Conservation (phyloP, 2,329 filamentous ascomycete species). For the Colletotrichum noveboracense region DNA sequence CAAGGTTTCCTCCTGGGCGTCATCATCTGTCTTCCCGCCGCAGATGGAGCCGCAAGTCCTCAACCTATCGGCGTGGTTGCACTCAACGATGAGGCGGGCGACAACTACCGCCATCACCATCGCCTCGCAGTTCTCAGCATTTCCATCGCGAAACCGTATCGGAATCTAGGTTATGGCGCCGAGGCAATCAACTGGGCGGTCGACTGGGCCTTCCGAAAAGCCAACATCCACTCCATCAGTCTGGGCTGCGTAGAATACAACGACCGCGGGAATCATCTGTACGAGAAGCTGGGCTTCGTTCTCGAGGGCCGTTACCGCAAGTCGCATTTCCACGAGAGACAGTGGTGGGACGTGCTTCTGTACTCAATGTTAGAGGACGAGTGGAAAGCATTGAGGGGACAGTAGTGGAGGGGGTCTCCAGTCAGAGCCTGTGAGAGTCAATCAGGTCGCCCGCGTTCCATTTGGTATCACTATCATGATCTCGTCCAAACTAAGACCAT, state of each 20-base stretch:
- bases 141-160: constrained; percentile 35
- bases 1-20: neutral
- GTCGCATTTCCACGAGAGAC: constrained; percentile 40
- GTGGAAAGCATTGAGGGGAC: constrained; percentile 28
- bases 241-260: constrained; percentile 48
- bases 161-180: constrained; percentile 47
- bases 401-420: neutral
- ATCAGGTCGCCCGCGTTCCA: neutral
- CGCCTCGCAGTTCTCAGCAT: constrained; percentile 34
- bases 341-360: constrained; percentile 39
- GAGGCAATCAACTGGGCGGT: constrained; percentile 53
- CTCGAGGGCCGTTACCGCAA: constrained; percentile 44
- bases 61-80: neutral
- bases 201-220: constrained; percentile 50
- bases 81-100: neutral
- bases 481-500: neutral
- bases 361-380: constrained; percentile 44
- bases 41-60: neutral
- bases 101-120: neutral
- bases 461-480: neutral
- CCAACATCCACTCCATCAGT: constrained; percentile 47
- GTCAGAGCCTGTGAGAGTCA: neutral
- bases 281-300: constrained; percentile 49
- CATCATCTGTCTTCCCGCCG: neutral
- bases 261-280: constrained; percentile 43